Percentiles rank a stretch among this genome's conserved stretches.
Conservation (phyloP, 1,284 basidiomycete genomes). For the Sanghuangporus weigelae region DNA sequence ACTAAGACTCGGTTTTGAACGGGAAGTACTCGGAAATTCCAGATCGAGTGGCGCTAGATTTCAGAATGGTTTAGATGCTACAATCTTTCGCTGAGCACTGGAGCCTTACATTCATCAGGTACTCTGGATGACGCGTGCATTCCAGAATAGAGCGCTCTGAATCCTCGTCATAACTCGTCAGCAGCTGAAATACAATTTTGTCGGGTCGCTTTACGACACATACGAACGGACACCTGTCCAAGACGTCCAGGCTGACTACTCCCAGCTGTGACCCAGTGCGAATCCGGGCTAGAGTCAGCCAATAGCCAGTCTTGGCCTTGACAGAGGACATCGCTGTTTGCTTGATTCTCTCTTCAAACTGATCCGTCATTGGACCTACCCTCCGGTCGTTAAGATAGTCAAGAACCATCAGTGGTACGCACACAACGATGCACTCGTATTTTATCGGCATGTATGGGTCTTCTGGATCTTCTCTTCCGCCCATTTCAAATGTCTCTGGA, state of each 20-base stretch:
- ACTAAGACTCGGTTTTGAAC: conserved; percentile 50
- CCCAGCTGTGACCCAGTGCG: conserved; percentile 38
- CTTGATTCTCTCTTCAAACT: conserved; percentile 34
- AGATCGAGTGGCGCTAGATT: conserved; percentile 43
- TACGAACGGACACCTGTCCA: conserved; percentile 39
- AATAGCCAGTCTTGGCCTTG: background rate
- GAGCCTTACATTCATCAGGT: background rate
- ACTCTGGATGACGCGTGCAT: background rate
- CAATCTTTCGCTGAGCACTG: conserved; percentile 18
- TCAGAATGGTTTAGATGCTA: conserved; percentile 26
- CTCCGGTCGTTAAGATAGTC: conserved; percentile 47
- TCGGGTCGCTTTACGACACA: conserved; percentile 40
- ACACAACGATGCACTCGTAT: conserved; percentile 46
- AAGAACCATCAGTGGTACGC: conserved; percentile 43
- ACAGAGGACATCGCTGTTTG: conserved; percentile 19
- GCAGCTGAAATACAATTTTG: conserved; percentile 42
- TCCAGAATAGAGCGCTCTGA: background rate
- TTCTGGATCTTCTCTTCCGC: conserved; percentile 14
- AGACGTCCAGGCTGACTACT: conserved; percentile 39
- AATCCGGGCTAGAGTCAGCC: conserved; percentile 29
- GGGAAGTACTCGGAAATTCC: conserved; percentile 41
- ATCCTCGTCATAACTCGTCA: conserved; percentile 23
- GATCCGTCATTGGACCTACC: conserved; percentile 34
- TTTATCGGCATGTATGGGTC: conserved; percentile 22
- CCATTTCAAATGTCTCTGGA: conserved; percentile 16